These are phyloP conservation scores for Russula olivacea DNA, from an alignment of 768 basidiomycete species.

Conservation along the genomic window DNA sequence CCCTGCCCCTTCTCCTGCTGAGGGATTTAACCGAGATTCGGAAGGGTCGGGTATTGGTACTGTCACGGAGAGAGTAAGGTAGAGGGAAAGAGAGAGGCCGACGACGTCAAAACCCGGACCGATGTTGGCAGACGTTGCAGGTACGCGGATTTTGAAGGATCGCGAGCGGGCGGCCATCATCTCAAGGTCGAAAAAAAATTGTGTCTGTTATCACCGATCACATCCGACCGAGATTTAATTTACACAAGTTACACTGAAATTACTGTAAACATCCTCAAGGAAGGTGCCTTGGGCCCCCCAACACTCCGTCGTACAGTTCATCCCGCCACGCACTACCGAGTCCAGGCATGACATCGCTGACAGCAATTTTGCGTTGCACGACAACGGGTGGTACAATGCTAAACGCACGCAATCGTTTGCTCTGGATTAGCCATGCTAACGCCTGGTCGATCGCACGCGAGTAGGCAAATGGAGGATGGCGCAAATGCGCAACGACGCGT, in stretches of 20 bases:
- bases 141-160: conserved; percentile 70
- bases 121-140: conserved; percentile 98
- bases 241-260: not conserved
- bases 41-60: conserved; percentile 29
- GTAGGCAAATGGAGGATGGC: conserved; percentile 63
- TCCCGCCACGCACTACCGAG: conserved; percentile 56
- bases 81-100: conserved; percentile 90
- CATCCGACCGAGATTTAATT: too few relatives aligned
- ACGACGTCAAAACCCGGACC: conserved; percentile 99
- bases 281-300: conserved; percentile 25
- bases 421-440: conserved; percentile 57
- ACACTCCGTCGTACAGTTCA: conserved; percentile 42
- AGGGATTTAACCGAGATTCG: too few relatives aligned
- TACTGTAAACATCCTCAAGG: too few relatives aligned
- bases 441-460: conserved; percentile 76
- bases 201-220: not conserved
- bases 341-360: conserved; percentile 50
- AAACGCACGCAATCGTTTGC: conserved; percentile 49
- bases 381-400: conserved; percentile 64
- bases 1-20: too few relatives aligned
- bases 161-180: conserved; percentile 7
- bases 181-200: not conserved
- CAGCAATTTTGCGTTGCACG: conserved; percentile 53
- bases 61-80: conserved; percentile 68
- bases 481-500: conserved; percentile 53